Evolutionary conservation across 257 asterid species (phyloP), one percentile per base, ranked within the genome.

Genomic region (Lantana camara): DNA sequence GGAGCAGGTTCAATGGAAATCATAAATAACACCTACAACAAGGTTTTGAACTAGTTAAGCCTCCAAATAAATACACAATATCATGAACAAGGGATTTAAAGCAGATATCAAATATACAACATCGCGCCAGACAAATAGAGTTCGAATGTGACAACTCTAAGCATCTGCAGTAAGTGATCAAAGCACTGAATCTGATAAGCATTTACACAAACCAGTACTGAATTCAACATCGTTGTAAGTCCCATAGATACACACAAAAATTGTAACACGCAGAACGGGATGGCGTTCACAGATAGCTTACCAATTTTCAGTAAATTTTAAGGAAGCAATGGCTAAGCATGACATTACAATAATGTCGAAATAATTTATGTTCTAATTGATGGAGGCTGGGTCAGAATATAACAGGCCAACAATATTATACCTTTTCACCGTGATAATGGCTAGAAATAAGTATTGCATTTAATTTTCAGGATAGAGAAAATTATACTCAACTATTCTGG

Each of bases 1-100:
- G 99, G 99, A 76, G 99, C 97, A 58, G 99, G 97, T 75, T 93
- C 99, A 49, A 71, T 86, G 57, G 97, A 90, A 70, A 90, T 93
- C 99, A 90, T 93, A 73, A 93, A 93, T 75, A 93, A 77, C 53
- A 93, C 99, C 99, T 93, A 69, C 50, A 75, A 80, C 71, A 73
- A 80, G 56, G n/a, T 62, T 67, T 71, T 73, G 56, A 64, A 71
- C 12, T 66, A 64, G 67, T 73, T 53, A 73, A 71, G 73, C 66
- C 63, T 45, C 73, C 65, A 53, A 79, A 68, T 41, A 41, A 63
- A 65, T 42, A 54, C 44, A 63, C 50, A 17, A 40, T 15, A 52
- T 45, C 57, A 66, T 48, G 40, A 44, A 34, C 54, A 66, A 67
- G 48, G 58, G 48, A 55, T 14, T 37, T 58, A 53, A 50, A 47